Percentiles rank a stretch among this genome's conserved stretches.
Conservation (phyloP, 1,284 basidiomycete genomes). For the Schizopora paradoxa region DNA sequence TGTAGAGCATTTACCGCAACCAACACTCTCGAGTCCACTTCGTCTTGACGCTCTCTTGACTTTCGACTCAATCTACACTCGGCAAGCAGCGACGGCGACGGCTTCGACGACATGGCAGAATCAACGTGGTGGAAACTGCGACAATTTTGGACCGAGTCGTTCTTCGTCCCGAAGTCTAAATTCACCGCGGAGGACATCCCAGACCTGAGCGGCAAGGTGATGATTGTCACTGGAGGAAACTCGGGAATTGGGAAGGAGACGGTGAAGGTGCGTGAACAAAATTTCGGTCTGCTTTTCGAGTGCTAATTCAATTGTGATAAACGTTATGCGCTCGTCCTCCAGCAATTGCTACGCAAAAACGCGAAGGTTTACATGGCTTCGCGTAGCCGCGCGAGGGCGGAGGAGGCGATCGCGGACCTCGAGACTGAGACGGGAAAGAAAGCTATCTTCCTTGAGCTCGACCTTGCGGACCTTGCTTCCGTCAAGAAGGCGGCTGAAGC, state of each 20-base stretch:
- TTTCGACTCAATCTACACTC: too few species aligned
- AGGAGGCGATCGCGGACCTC: conserved; percentile 46
- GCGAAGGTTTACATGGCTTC: conserved; percentile 64
- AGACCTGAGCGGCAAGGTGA: conserved; percentile 3
- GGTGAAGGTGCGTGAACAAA: not conserved
- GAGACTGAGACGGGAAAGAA: conserved; percentile 38
- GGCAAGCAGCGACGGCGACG: too few species aligned
- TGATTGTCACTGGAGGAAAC: conserved; percentile 5
- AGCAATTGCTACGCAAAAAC: conserved; percentile 47
- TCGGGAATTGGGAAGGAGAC: conserved; percentile 7
- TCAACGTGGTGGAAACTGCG: too few species aligned
- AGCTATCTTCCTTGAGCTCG: conserved; percentile 49
- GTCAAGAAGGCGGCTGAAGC: conserved; percentile 48
- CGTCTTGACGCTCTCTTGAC: too few species aligned
- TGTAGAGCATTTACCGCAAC: too few species aligned
- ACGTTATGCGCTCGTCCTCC: not conserved
- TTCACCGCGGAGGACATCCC: conserved; percentile 8
- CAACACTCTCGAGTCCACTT: too few species aligned
- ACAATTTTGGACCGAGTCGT: conserved; percentile 1
- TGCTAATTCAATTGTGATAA: too few species aligned
- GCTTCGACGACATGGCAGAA: too few species aligned
- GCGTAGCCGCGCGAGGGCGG: conserved; percentile 42
- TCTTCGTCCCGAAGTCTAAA: conserved; percentile 4
- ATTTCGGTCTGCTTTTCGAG: too few species aligned
- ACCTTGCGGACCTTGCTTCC: conserved; percentile 50